These are phyloP conservation scores for Erodium texanum DNA, from an alignment of 441 rosid genomes.

Conservation along the genomic window DNA sequence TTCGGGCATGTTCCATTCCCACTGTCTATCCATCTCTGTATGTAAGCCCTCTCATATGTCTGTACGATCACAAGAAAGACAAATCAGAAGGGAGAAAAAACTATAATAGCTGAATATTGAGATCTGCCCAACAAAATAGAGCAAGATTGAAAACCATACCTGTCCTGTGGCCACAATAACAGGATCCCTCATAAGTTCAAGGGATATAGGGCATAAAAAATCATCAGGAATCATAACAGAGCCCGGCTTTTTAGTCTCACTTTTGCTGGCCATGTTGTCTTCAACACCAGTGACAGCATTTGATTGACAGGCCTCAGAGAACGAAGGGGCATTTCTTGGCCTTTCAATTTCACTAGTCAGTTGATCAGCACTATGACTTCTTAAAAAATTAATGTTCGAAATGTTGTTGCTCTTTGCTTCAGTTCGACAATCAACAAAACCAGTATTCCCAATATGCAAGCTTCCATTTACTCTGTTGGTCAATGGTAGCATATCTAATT, in stretches of 20 bases:
- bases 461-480: slow-evolving; percentile 20
- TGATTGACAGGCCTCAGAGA: slow-evolving; percentile 27
- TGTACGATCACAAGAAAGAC: slow-evolving; percentile 26
- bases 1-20: slow-evolving; percentile 83
- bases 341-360: slow-evolving; percentile 19
- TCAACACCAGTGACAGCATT: slow-evolving; percentile 28
- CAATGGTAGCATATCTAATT: slow-evolving; percentile 13
- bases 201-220: slow-evolving; percentile 74
- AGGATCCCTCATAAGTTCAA: slow-evolving; percentile 90
- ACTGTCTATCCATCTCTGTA: slow-evolving; percentile 92
- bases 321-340: slow-evolving; percentile 24
- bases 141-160: slow-evolving; percentile 30
- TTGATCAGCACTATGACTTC: slow-evolving; percentile 21
- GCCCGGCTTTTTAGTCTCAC: slow-evolving; percentile 48
- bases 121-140: background rate
- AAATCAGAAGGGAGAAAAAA: slow-evolving; percentile 21
- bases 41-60: slow-evolving; percentile 95
- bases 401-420: slow-evolving; percentile 25
- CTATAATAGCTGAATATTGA: background rate
- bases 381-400: slow-evolving; percentile 21
- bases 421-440: slow-evolving; percentile 28
- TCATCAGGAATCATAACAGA: slow-evolving; percentile 56
- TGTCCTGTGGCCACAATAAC: slow-evolving; percentile 91
- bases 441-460: slow-evolving; percentile 22
- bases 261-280: slow-evolving; percentile 31